Base-by-base conservation (phyloP, 306 rosid species). In the Acacia acuminata region DNA sequence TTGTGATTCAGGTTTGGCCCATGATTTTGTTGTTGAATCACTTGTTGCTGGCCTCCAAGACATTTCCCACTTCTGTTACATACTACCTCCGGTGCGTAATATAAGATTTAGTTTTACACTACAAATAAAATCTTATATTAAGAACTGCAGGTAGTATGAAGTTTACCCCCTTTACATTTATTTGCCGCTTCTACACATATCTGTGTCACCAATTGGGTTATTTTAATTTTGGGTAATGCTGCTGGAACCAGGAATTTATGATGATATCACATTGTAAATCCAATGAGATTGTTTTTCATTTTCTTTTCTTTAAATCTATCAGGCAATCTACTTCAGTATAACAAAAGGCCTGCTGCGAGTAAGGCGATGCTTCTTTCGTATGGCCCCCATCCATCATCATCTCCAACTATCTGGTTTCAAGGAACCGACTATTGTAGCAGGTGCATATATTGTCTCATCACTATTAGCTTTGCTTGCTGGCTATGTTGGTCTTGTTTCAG, bases 401-500 rank as follows among this genome's bases (percentile, higher is more conserved):
- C 89, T 95, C 55, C 93, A 86, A 74, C 79, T 90, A 80, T 81
- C 84, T 73, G 97, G 98, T 55, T 77, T 92, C 84, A 88, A 87
- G 75, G 98, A 92, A 84, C 94, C 98, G 3, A 73, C 81, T 73
- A 92, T 93, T 24, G 99, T 95, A 73, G 92, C 90, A 56, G 92
- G 91, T 64, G 98, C 98, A 38, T 95, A 93, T 85, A 82, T 87
- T 20, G 16, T 95, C 67, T 88, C 99, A 16, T 95, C 92, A n/a
- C 61, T 88, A 32, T 84, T 93, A 82, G 95, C 98, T 71, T 79
- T 95, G 83, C 82, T 84, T 47, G 98, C 98, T 3, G 99, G 89
- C 70, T 95, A 93, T 83, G 83, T 90, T 24, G 99, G 98, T 75
- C 96, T 95, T 34, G 82, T 90, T 86, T 90, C 99, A 40, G 99